Percentiles rank a stretch among this genome's conserved stretches.
phyloP scores from a whole-genome alignment of 176 grass and related monocot species.

The Ensete glaucum region DNA sequence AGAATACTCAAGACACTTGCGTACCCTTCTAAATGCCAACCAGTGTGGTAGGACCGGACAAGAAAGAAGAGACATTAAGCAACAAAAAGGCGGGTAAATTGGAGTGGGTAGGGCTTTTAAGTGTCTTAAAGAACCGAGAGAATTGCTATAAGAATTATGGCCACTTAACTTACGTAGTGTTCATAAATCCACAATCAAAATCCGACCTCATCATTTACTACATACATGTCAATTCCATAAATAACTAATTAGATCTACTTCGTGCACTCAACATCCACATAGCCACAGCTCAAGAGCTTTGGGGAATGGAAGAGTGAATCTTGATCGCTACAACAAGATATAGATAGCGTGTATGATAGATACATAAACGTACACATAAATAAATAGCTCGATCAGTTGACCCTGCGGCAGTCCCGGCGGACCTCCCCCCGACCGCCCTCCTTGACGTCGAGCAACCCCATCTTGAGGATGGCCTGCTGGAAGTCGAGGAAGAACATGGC shows the following conservation, averaged over 20 bases:
- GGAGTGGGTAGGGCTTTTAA: rapidly evolving
- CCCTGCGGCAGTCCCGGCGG: constrained; percentile 40
- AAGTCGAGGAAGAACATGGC: constrained; percentile 75
- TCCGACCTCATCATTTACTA: too few species aligned
- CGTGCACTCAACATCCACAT: too few species aligned
- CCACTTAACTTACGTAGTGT: too few species aligned
- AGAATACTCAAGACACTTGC: neutral
- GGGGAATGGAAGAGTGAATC: too few species aligned
- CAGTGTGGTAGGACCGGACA: neutral
- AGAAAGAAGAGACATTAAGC: neutral
- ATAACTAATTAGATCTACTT: too few species aligned
- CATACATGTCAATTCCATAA: too few species aligned
- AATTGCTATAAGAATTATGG: too few species aligned
- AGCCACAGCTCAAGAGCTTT: too few species aligned
- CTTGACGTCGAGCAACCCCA: constrained; percentile 82
- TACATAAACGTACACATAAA: neutral
- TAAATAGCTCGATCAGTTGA: constrained; percentile 25
- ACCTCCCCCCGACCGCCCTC: constrained; percentile 54
- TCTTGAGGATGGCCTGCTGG: constrained; percentile 69
- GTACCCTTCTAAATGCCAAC: neutral
- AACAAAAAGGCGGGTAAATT: too few species aligned
- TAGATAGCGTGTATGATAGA: neutral
- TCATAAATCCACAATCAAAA: too few species aligned
- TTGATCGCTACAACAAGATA: neutral
- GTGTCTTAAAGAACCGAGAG: too few species aligned